Base-by-base conservation (phyloP, 176 grass and related monocot species). In the Hordeum marinum region DNA sequence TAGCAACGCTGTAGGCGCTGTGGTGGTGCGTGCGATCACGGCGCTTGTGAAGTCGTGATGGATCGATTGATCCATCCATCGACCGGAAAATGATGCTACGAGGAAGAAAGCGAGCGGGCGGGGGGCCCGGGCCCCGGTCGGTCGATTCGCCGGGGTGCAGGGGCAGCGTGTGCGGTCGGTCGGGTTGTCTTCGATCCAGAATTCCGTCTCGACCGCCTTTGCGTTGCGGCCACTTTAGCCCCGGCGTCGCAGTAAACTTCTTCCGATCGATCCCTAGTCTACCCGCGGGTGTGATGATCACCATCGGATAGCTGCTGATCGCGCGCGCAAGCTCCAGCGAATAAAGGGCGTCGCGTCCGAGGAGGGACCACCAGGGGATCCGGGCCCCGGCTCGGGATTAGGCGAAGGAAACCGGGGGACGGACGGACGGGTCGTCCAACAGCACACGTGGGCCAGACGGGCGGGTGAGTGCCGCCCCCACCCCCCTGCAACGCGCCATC, bases 361-460 rank as follows among this genome's bases (percentile, higher is more conserved):
- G n/a, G n/a, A 40, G 20, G 67, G 35, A 40, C 67, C 66, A 68
- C 34, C 2, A 37, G 65, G 10, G 2, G 34, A 72, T 60, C 23
- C 9, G 80, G 29, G 48, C 65, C 12, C 11, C 0, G 46, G 32
- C 41, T 9, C 12, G 6, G 13, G 36, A 9, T n/a, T 14, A 26
- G 13, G 15, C 24, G 3, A 7, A 65, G 39, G 13, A 40, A 4
- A 45, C n/a, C n/a, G n/a, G n/a, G n/a, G n/a, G n/a, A n/a, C n/a
- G n/a, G n/a, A n/a, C n/a, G n/a, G n/a, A n/a, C n/a, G n/a, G n/a
- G n/a, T n/a, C n/a, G n/a, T n/a, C n/a, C n/a, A 80, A 81, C 92
- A 94, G 59, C 55, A 52, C 82, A 86, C 74, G 78, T 90, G 90
- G 92, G 84, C 2, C 89, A 85, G 65, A 79, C 87, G 65, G 27